Conservation (phyloP, 2,329 filamentous ascomycete species). For the Colletotrichum navitas region DNA sequence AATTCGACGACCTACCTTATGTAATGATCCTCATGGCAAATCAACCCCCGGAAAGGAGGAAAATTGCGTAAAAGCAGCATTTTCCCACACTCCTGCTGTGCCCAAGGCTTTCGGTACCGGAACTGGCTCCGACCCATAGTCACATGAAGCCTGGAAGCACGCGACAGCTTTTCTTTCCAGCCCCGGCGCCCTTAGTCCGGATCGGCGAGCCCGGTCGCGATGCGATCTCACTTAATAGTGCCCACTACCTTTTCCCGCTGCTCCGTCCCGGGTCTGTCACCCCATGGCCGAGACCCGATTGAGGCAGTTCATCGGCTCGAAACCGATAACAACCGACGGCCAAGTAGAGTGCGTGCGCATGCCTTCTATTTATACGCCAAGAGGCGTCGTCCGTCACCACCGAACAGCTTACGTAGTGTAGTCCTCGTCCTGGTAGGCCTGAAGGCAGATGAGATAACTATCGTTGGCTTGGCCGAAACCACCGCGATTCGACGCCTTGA, state of each 20-base stretch:
- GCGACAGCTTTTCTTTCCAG: background rate
- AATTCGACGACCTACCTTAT: background rate
- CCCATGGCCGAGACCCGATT: no score
- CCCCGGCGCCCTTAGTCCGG: conserved; percentile 8
- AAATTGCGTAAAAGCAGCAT: background rate
- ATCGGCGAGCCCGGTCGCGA: background rate
- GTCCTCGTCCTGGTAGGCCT: background rate
- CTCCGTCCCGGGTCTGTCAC: background rate
- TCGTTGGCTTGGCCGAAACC: background rate
- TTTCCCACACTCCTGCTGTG: background rate
- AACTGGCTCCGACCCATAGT: background rate
- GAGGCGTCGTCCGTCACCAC: background rate
- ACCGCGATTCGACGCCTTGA: background rate
- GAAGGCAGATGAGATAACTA: background rate
- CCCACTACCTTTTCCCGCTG: background rate
- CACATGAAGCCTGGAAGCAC: background rate
- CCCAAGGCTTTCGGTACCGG: conserved; percentile 4
- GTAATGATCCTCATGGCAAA: background rate
- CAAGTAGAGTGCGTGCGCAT: background rate
- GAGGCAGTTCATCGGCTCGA: background rate
- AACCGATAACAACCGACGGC: background rate
- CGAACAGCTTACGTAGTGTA: background rate
- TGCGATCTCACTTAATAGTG: background rate
- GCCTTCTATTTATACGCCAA: no score
- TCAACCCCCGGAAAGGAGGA: background rate